These are phyloP conservation scores for Ustulina deusta DNA, from an alignment of 2,329 filamentous ascomycete genomes.

Conservation along the genomic window DNA sequence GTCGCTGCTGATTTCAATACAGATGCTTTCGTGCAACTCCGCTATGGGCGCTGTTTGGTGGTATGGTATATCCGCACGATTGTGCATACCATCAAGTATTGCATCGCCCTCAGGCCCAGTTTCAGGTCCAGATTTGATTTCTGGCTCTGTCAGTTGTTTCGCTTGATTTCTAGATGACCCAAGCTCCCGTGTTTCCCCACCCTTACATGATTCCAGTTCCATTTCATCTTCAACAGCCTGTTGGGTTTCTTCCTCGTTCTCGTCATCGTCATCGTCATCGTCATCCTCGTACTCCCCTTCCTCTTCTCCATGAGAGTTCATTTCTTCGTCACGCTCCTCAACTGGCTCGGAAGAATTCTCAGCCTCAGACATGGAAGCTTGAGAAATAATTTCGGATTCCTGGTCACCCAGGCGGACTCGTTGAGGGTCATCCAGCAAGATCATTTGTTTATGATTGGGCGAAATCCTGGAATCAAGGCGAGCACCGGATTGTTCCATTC, in stretches of 20 bases:
- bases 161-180: constrained; percentile 31
- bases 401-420: constrained; percentile 9
- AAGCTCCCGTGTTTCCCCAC: neutral
- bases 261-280: constrained; percentile 35
- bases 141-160: constrained; percentile 12
- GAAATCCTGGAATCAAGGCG: constrained; percentile 19
- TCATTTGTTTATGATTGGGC: constrained; percentile 9
- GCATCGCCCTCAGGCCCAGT: neutral
- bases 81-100: neutral
- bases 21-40: constrained; percentile 4
- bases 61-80: neutral
- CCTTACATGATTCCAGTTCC: constrained; percentile 36
- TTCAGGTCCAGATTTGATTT: constrained; percentile 7
- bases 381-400: constrained; percentile 21
- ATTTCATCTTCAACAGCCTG: constrained; percentile 39
- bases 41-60: neutral
- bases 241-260: constrained; percentile 29
- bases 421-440: neutral
- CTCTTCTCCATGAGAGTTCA: constrained; percentile 20
- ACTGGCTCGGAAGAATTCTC: constrained; percentile 4
- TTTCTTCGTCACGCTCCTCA: constrained; percentile 8
- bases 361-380: constrained; percentile 25
- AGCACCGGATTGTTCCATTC: constrained; percentile 10
- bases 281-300: constrained; percentile 37
- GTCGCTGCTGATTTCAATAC: neutral